Evolutionary conservation across 768 basidiomycete genomes (phyloP), one percentile per base, ranked within the genome.

Genomic region (Dentipellis sp.): DNA sequence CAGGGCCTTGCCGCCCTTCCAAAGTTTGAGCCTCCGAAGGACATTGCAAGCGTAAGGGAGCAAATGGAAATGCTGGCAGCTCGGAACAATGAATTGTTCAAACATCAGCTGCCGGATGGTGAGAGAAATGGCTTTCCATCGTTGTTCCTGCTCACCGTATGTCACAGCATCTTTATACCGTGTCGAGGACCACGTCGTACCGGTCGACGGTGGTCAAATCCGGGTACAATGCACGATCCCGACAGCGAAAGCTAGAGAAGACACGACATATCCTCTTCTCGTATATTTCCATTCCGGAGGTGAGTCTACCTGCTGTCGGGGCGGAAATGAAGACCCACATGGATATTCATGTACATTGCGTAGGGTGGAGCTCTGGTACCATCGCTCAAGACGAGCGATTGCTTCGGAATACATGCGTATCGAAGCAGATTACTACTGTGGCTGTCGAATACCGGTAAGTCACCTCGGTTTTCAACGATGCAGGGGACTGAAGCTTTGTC

Each of bases 351-450:
- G n/a, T 8, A 4, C 14, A 2, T 16, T 10, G 14, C 10, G 10
- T 14, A 60, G 59, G 59, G 16, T 57, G 47, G 21, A 39, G 55
- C 4, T 34, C 53, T 11, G 64, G 60, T 1, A 45, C 53, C n/a
- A n/a, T 65, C 11, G 58, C 61, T 3, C n/a, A 38, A 1, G 61
- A 64, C 36, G 59, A 62, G 21, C 38, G 17, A 8, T 47, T 52
- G n/a, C 57, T 62, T 12, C 58, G 61, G 16, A 50, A 23, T 9
- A 21, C 52, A 12, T 57, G 56, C 42, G 51, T 54, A 2, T 55
- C 49, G 10, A 37, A 54, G 9, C 47, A 53, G 4, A 54, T 59
- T 17, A 34, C 50, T 8, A 42, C 49, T 29, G 58, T 61, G 29
- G 54, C 40, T 21, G 57, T 57, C 10, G 52, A 54, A 11, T 63